phyloP scores from a whole-genome alignment of 2,329 filamentous ascomycete genomes.

The Sclerotinia subarctica region DNA sequence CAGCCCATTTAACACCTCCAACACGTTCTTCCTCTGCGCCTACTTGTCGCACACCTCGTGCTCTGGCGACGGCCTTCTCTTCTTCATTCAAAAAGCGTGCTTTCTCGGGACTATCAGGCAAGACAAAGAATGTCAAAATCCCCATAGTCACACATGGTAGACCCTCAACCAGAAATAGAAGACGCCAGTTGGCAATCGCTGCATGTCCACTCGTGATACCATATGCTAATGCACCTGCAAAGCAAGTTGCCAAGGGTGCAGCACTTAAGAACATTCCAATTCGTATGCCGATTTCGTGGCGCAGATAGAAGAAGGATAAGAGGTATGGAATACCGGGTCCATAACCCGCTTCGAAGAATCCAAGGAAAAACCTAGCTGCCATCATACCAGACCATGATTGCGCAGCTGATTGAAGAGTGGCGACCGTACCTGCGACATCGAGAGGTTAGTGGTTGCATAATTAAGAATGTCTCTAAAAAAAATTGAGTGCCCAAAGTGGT shows the following conservation, averaged over 20 bases:
- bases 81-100: slow-evolving; percentile 48
- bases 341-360: slow-evolving; percentile 40
- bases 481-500: no score
- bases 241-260: slow-evolving; percentile 65
- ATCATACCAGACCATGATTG: slow-evolving; percentile 39
- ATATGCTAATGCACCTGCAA: slow-evolving; percentile 65
- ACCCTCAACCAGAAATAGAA: slow-evolving; percentile 64
- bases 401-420: slow-evolving; percentile 47
- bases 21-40: slow-evolving; percentile 50
- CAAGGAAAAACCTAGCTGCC: slow-evolving; percentile 41
- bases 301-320: slow-evolving; percentile 47
- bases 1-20: slow-evolving; percentile 44
- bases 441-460: not conserved
- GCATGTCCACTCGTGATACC: slow-evolving; percentile 62
- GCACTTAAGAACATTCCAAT: slow-evolving; percentile 66
- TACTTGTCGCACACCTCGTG: slow-evolving; percentile 51
- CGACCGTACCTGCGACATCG: slow-evolving; percentile 14
- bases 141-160: slow-evolving; percentile 56
- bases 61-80: slow-evolving; percentile 50
- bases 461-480: not conserved
- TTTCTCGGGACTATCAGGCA: slow-evolving; percentile 52
- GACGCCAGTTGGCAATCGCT: slow-evolving; percentile 57
- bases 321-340: slow-evolving; percentile 43
- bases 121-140: slow-evolving; percentile 51
- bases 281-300: slow-evolving; percentile 64